These are phyloP conservation scores for Ascosphaera acerosa DNA, from an alignment of 2,329 filamentous ascomycete species.

Conservation along the genomic window DNA sequence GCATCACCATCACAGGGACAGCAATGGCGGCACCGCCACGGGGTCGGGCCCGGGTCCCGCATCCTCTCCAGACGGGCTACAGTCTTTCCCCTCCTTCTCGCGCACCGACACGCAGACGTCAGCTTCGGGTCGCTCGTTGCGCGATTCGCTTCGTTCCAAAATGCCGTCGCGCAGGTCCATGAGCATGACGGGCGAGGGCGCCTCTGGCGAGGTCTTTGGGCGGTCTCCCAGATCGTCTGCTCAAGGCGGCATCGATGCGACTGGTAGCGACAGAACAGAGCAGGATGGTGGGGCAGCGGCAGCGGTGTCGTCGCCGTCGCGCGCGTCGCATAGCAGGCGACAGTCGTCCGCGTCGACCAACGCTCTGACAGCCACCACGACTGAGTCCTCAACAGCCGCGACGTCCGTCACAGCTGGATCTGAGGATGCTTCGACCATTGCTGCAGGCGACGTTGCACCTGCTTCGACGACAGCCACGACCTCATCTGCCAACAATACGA, in stretches of 20 bases:
- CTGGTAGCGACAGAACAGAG: slow-evolving; percentile 29
- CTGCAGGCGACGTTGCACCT: background rate
- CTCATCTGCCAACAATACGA: slow-evolving; percentile 18
- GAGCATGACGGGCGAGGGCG: background rate
- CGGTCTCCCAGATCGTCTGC: too few species aligned
- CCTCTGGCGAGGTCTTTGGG: background rate
- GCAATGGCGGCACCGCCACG: too few species aligned
- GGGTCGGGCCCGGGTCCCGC: too few species aligned
- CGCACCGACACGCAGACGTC: slow-evolving; percentile 87
- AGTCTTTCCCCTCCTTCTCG: slow-evolving; percentile 77
- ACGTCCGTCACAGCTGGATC: background rate
- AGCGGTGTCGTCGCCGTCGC: too few species aligned
- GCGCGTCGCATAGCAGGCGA: background rate
- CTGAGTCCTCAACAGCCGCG: background rate
- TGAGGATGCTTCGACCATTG: background rate
- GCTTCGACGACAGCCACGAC: slow-evolving; percentile 28
- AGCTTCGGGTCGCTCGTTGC: slow-evolving; percentile 60
- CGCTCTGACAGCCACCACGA: background rate
- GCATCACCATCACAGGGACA: too few species aligned
- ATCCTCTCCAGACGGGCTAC: slow-evolving; percentile 46
- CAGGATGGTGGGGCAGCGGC: too few species aligned
- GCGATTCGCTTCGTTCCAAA: slow-evolving; percentile 59
- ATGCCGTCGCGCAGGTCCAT: slow-evolving; percentile 35
- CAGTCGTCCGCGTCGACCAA: background rate
- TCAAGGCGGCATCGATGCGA: background rate